Evolutionary conservation across 176 grass and related monocot species (phyloP).

Genomic region (Ensete ventricosum): DNA sequence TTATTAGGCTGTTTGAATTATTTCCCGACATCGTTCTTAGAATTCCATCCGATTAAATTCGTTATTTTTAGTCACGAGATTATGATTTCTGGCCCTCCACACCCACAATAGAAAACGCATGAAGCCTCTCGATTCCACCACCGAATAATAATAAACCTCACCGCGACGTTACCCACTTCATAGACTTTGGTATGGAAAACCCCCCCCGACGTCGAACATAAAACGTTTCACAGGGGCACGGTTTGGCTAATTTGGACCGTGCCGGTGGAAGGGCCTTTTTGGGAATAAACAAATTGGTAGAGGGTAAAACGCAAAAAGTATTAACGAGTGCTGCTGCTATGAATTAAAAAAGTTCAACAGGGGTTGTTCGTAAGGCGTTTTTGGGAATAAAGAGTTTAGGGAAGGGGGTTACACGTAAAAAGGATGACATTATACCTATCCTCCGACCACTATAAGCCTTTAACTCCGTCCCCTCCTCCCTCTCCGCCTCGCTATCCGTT

Average conservation of each 20-base stretch:
- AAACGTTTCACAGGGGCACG: neutral
- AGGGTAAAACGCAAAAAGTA: neutral
- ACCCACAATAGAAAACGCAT: neutral
- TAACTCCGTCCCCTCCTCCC: neutral
- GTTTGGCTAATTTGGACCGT: neutral
- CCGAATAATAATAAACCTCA: neutral
- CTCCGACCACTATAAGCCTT: slow-evolving; percentile 15
- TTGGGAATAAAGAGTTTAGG: neutral
- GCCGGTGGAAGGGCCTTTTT: neutral
- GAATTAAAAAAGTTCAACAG: too few relatives aligned
- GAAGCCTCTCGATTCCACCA: neutral
- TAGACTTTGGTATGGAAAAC: too few relatives aligned
- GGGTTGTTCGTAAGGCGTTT: too few relatives aligned
- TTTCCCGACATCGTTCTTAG: too few relatives aligned
- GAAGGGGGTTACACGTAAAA: neutral
- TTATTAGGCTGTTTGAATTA: too few relatives aligned
- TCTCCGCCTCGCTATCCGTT: slow-evolving; percentile 13
- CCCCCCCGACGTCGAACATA: too few relatives aligned
- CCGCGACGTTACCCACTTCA: neutral
- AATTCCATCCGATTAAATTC: too few relatives aligned
- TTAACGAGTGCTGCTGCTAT: too few relatives aligned
- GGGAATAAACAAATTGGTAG: neutral
- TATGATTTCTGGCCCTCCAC: neutral
- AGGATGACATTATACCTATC: neutral
- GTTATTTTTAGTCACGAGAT: neutral